phyloP scores from a whole-genome alignment of 1,284 basidiomycete species.

The Fomitopsis palustris region DNA sequence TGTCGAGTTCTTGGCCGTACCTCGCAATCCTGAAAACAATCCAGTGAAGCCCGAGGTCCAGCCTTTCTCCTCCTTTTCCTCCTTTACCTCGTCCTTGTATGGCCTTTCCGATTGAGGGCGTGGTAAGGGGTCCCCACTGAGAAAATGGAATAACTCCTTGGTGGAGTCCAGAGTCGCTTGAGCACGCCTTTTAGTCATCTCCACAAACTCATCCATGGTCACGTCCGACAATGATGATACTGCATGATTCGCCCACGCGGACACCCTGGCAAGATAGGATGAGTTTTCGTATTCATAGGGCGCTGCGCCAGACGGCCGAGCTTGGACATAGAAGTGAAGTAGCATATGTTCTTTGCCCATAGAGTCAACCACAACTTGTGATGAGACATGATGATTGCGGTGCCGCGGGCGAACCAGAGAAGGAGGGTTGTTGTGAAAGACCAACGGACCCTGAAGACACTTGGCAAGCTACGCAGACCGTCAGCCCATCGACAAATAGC shows the following conservation, averaged over 20 bases:
- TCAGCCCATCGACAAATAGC: not conserved
- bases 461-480: conserved; percentile 49
- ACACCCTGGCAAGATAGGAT: conserved; percentile 39
- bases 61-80: conserved; percentile 32
- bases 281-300: conserved; percentile 28
- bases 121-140: conserved; percentile 55
- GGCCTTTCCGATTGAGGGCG: conserved; percentile 31
- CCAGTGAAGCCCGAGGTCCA: conserved; percentile 57
- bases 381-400: conserved; percentile 73
- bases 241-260: conserved; percentile 41
- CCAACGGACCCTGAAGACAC: conserved; percentile 60
- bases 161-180: conserved; percentile 41
- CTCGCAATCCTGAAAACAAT: conserved; percentile 64
- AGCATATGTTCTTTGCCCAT: conserved; percentile 76
- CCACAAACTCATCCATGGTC: conserved; percentile 49
- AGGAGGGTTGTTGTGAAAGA: conserved; percentile 77
- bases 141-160: conserved; percentile 60
- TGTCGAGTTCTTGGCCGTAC: conserved; percentile 32
- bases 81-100: conserved; percentile 17
- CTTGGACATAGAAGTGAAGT: conserved; percentile 74
- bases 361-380: conserved; percentile 67
- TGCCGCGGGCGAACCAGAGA: conserved; percentile 68
- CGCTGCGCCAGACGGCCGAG: conserved; percentile 37
- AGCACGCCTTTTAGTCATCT: conserved; percentile 41
- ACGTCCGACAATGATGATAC: conserved; percentile 41